These are phyloP conservation scores for Boletus patriciae DNA, from an alignment of 768 basidiomycete species.

Conservation along the genomic window DNA sequence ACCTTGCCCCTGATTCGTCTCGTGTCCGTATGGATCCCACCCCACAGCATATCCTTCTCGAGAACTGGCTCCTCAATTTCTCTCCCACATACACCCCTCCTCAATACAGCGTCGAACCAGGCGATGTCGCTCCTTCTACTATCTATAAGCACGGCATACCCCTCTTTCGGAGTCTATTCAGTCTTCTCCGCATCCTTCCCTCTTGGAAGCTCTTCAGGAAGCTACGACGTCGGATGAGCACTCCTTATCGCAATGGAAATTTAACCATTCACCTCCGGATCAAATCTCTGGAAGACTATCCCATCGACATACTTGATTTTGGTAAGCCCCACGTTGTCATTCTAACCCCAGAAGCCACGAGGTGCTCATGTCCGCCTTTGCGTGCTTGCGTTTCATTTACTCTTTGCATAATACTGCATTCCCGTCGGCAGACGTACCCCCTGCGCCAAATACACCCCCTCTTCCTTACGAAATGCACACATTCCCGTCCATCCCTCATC, in stretches of 20 bases:
- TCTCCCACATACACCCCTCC: constrained; percentile 21
- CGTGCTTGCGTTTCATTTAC: constrained; percentile 5
- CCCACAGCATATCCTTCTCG: constrained; percentile 68
- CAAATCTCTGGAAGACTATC: constrained; percentile 34
- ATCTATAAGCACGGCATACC: constrained; percentile 86
- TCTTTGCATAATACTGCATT: constrained; percentile 8
- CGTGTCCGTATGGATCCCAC: constrained; percentile 68
- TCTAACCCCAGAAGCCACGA: constrained; percentile 30
- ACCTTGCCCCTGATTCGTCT: constrained; percentile 56
- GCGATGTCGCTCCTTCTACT: constrained; percentile 65
- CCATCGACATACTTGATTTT: constrained; percentile 35
- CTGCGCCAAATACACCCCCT: constrained; percentile 40
- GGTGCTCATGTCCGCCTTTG: constrained; percentile 33
- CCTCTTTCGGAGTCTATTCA: constrained; percentile 72
- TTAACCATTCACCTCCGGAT: constrained; percentile 52
- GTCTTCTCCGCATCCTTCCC: constrained; percentile 70
- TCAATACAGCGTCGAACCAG: constrained; percentile 25
- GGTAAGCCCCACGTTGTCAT: constrained; percentile 34
- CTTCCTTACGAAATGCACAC: constrained; percentile 53
- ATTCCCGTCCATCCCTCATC: constrained; percentile 69
- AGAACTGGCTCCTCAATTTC: constrained; percentile 64
- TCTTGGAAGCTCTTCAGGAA: constrained; percentile 73
- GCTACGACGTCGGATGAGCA: constrained; percentile 44
- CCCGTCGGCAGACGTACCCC: constrained; percentile 38
- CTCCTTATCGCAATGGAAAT: constrained; percentile 40